These are phyloP conservation scores for Brassica carinata DNA, from an alignment of 345 rosid genomes.

Conservation along the genomic window DNA sequence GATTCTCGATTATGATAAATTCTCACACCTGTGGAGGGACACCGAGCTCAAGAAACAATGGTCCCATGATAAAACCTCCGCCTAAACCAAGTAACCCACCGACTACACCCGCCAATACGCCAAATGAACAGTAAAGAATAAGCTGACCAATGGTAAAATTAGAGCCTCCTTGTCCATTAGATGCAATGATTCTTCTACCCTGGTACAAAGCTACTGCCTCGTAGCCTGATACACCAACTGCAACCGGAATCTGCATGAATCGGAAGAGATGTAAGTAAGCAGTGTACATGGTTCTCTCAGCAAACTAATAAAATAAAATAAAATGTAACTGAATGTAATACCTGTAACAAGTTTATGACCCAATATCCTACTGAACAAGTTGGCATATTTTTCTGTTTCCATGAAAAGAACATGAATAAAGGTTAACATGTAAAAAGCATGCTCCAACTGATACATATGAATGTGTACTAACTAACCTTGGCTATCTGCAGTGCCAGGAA, in stretches of 20 bases:
- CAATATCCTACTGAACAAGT: slow-evolving; percentile 67
- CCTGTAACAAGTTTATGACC: slow-evolving; percentile 70
- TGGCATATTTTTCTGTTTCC: slow-evolving; percentile 53
- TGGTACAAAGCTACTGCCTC: slow-evolving; percentile 70
- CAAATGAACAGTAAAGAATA: slow-evolving; percentile 54
- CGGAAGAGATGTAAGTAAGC: background rate
- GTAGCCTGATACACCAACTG: slow-evolving; percentile 61
- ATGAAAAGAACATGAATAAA: slow-evolving; percentile 19
- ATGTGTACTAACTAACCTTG: slow-evolving; percentile 47
- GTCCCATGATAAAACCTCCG: slow-evolving; percentile 85
- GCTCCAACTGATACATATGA: background rate
- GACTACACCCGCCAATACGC: slow-evolving; percentile 68
- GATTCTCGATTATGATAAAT: background rate
- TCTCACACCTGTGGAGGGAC: slow-evolving; percentile 68
- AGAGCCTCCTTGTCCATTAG: slow-evolving; percentile 58
- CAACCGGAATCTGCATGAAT: slow-evolving; percentile 60
- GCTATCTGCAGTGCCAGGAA: slow-evolving; percentile 67
- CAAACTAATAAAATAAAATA: background rate
- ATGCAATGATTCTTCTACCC: slow-evolving; percentile 62
- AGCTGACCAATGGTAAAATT: slow-evolving; percentile 50
- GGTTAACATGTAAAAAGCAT: background rate
- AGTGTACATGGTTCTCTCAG: background rate
- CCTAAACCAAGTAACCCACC: slow-evolving; percentile 84
- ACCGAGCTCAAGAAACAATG: slow-evolving; percentile 73
- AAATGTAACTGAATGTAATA: slow-evolving; percentile 9